Conservation (phyloP, 129 eudicot genomes). For the Arctium lappa region DNA sequence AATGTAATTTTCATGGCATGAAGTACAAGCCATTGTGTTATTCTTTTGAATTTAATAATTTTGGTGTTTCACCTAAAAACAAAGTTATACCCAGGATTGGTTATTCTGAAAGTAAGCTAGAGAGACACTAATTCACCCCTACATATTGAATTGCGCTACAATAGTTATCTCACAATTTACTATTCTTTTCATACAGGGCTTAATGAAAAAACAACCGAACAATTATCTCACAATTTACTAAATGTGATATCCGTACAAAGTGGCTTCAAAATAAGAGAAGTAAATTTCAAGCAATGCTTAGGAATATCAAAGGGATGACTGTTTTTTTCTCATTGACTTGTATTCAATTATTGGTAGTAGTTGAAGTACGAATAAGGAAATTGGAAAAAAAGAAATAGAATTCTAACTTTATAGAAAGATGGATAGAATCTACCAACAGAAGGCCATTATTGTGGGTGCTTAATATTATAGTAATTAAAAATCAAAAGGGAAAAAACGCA, state of each 20-base stretch:
- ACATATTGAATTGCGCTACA: background rate
- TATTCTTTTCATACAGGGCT: background rate
- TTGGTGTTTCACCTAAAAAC: background rate
- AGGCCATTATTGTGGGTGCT: slow-evolving; percentile 27
- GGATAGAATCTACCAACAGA: slow-evolving; percentile 27
- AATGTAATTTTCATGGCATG: background rate
- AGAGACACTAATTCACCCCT: background rate
- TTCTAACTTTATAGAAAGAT: slow-evolving; percentile 9
- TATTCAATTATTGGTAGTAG: slow-evolving; percentile 26
- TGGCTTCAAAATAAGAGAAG: background rate
- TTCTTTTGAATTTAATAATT: background rate
- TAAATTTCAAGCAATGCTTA: slow-evolving; percentile 7
- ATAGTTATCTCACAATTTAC: background rate
- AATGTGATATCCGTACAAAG: background rate
- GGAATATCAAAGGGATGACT: slow-evolving; percentile 20
- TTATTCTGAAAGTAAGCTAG: background rate
- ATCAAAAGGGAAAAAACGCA: slow-evolving; percentile 27
- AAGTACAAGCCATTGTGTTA: background rate
- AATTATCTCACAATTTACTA: background rate
- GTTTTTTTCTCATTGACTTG: slow-evolving; percentile 4
- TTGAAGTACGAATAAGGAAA: slow-evolving; percentile 3
- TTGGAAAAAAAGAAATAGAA: background rate
- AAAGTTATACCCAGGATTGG: background rate
- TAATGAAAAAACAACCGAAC: background rate
- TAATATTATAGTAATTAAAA: slow-evolving; percentile 16